Base-by-base conservation (phyloP, 176 grass and related monocot genomes). In the Juncus inflexus region DNA sequence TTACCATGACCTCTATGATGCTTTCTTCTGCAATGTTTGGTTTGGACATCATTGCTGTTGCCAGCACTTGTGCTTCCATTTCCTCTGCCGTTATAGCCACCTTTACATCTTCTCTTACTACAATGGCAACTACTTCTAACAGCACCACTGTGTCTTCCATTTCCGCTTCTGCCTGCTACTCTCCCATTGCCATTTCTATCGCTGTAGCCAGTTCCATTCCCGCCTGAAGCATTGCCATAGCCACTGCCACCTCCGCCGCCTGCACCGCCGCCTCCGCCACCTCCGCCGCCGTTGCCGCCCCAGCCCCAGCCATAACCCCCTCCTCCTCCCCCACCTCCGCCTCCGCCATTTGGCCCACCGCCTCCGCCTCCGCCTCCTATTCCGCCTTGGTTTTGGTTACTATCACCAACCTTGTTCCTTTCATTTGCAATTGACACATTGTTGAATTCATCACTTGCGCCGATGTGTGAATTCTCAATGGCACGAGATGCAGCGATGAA, bases 291-390 rank as follows among this genome's bases (percentile, higher is more conserved):
- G 57, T 41, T 62, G 0, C 36, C 2, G 37, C 74, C 73, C 78
- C 63, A 77, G 59, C 72, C 58, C 11, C 38, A 52, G 4, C 56
- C 47, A 16, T 60, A 71, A 7, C 67, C 67, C 11, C 67, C 67
- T 3, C 54, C 54, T 59, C 67, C 67, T 7, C 67, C 67, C 0
- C 67, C 67, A 6, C 53, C 67, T 3, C 67, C 67, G 0, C 67
- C 67, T 43, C 67, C 67, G 42, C 54, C 67, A 35, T 57, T 71
- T 6, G 9, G 7, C 9, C 67, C 67, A 71, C 54, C 67, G 3
- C 54, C 67, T 4, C 67, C 67, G 0, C 67, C 67, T n/a, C 67
- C 67, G 42, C 67, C 67, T 59, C 67, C 67, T 57, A 58, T 41
- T 28, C 5, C 4, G 4, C 54, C 67, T 60, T 71, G 67, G 52